A percentile compares a stretch with the other conserved stretches of the same genome.
These are phyloP conservation scores for Ciborinia camelliae DNA, from an alignment of 2,329 filamentous ascomycete species.

Conservation along the genomic window DNA sequence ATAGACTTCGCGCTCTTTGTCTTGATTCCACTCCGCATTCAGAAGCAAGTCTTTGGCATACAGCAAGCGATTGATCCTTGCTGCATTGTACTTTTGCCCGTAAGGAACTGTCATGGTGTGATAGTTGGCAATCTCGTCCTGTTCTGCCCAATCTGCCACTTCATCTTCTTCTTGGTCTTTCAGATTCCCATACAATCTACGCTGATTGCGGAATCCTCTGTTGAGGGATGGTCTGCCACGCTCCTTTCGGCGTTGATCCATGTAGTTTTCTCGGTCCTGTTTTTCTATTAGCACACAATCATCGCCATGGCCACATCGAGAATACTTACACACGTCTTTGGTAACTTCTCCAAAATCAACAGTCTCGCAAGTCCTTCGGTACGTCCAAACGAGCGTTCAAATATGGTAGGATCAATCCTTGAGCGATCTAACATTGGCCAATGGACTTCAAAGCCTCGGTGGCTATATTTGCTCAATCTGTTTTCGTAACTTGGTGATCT, in stretches of 20 bases:
- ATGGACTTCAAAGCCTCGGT: conserved; percentile 79
- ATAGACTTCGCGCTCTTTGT: conserved; percentile 69
- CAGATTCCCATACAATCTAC: conserved; percentile 62
- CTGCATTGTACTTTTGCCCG: conserved; percentile 57
- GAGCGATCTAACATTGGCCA: conserved; percentile 72
- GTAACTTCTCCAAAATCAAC: conserved; percentile 75
- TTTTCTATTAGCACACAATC: neutral
- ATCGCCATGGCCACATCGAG: neutral
- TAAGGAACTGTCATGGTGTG: conserved; percentile 73
- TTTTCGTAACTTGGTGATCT: conserved; percentile 87
- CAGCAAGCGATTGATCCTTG: conserved; percentile 75
- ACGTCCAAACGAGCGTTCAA: conserved; percentile 73
- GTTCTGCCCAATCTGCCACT: conserved; percentile 72
- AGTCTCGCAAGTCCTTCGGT: conserved; percentile 76
- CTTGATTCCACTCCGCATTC: conserved; percentile 83
- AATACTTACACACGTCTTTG: conserved; percentile 49
- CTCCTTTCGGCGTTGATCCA: conserved; percentile 66
- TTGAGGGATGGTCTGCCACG: conserved; percentile 62
- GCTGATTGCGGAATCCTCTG: conserved; percentile 41
- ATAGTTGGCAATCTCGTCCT: conserved; percentile 75
- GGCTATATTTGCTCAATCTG: conserved; percentile 79
- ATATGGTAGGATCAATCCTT: conserved; percentile 81
- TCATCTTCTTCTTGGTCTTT: conserved; percentile 77
- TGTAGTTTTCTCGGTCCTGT: conserved; percentile 63
- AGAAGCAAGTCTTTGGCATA: conserved; percentile 79